phyloP scores from a whole-genome alignment of 2,329 filamentous ascomycete species.

The Zymoseptoria pseudotritici region DNA sequence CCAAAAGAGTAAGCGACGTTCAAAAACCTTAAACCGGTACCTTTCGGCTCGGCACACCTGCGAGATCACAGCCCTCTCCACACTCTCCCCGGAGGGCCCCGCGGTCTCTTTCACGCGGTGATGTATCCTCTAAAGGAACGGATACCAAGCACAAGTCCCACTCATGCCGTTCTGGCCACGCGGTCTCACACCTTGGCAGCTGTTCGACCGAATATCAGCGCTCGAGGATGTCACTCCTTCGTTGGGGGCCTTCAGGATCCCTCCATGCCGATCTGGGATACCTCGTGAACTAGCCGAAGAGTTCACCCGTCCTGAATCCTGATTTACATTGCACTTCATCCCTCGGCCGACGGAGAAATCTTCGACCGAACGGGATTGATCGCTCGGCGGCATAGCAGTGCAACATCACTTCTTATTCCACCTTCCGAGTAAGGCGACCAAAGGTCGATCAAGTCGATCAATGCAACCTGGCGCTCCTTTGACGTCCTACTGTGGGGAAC shows the following conservation, averaged over 20 bases:
- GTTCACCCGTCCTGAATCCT: background rate
- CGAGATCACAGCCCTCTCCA: background rate
- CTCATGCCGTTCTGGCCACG: background rate
- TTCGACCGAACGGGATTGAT: background rate
- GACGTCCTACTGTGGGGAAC: background rate
- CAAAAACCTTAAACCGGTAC: background rate
- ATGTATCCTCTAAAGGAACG: background rate
- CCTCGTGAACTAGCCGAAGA: background rate
- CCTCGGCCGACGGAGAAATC: background rate
- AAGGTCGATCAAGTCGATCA: background rate
- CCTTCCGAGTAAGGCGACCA: background rate
- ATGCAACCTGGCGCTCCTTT: background rate
- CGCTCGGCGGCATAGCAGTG: background rate
- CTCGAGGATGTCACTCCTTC: background rate
- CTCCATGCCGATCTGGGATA: background rate
- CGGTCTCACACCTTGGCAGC: background rate
- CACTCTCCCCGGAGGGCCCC: too few species aligned
- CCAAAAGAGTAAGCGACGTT: background rate
- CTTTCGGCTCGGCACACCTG: background rate
- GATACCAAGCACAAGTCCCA: background rate
- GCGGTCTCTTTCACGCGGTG: background rate
- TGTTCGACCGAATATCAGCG: background rate
- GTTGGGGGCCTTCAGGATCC: background rate
- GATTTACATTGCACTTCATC: background rate
- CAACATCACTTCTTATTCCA: background rate